Conservation (phyloP, 2,329 filamentous ascomycete genomes). For the Aureobasidium melanogenum region DNA sequence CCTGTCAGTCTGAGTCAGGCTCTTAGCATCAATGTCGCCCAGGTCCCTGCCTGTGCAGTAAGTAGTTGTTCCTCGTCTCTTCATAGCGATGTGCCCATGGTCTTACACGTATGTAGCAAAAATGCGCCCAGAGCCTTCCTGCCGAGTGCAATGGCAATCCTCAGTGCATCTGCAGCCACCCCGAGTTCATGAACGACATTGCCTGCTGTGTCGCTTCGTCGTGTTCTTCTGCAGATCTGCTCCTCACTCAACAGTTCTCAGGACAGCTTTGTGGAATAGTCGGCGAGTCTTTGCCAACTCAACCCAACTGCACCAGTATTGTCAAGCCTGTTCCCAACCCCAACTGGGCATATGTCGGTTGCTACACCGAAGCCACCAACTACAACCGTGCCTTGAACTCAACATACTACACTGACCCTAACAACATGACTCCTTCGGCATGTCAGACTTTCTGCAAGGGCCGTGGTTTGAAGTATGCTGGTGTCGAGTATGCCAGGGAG, state of each 20-base stretch:
- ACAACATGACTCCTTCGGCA: background rate
- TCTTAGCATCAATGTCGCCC: background rate
- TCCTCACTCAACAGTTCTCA: slow-evolving; percentile 2
- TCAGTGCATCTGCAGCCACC: background rate
- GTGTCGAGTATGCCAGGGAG: background rate
- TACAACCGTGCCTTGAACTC: slow-evolving; percentile 6
- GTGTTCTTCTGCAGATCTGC: background rate
- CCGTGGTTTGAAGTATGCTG: background rate
- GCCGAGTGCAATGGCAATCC: background rate
- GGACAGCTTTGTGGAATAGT: slow-evolving; percentile 1
- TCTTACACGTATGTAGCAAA: background rate
- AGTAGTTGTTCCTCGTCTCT: background rate
- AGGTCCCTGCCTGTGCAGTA: slow-evolving; percentile 2
- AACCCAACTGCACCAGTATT: background rate
- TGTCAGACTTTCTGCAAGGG: slow-evolving; percentile 5
- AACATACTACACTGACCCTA: background rate
- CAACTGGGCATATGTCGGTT: background rate
- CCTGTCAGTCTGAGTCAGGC: slow-evolving; percentile 1
- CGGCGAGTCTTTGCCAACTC: background rate
- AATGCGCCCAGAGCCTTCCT: background rate
- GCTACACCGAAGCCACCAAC: slow-evolving; percentile 8
- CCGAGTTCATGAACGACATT: slow-evolving; percentile 3
- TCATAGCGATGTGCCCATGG: background rate
- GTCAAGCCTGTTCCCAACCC: background rate
- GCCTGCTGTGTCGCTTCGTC: slow-evolving; percentile 4